These are phyloP conservation scores for Drechslera avenae DNA, from an alignment of 2,329 filamentous ascomycete species.

Conservation along the genomic window DNA sequence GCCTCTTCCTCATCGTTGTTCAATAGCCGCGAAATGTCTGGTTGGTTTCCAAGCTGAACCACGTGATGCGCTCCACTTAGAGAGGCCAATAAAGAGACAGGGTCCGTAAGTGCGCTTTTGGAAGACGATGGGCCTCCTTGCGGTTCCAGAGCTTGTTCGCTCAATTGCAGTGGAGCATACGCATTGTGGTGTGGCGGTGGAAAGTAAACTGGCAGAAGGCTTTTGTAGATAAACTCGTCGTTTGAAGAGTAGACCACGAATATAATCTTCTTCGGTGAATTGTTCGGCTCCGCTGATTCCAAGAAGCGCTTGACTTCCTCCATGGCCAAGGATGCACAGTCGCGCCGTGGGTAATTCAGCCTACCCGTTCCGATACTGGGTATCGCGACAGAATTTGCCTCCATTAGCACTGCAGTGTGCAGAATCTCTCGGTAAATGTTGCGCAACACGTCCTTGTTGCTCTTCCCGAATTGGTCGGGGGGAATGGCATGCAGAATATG, in stretches of 20 bases:
- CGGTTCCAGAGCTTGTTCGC: background rate
- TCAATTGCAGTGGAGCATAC: conserved; percentile 14
- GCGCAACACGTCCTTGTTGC: conserved; percentile 32
- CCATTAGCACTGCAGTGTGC: conserved; percentile 27
- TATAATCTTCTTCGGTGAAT: conserved; percentile 36
- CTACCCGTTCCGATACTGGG: conserved; percentile 41
- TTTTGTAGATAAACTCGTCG: conserved; percentile 41
- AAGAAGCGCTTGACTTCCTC: conserved; percentile 43
- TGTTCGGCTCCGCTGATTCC: conserved; percentile 26
- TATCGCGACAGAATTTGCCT: conserved; percentile 40
- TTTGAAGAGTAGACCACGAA: conserved; percentile 37
- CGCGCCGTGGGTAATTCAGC: conserved; percentile 35
- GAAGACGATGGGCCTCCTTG: background rate
- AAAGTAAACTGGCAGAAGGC: conserved; percentile 40
- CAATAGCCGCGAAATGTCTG: conserved; percentile 20
- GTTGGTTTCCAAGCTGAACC: conserved; percentile 28
- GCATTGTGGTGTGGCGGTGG: conserved; percentile 26
- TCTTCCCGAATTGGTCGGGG: conserved; percentile 28
- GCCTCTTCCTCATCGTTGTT: conserved; percentile 25
- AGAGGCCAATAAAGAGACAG: conserved; percentile 24
- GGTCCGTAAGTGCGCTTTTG: conserved; percentile 7
- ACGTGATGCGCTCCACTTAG: conserved; percentile 31
- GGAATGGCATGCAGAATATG: conserved; percentile 40
- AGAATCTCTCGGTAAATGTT: conserved; percentile 39
- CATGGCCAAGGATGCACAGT: conserved; percentile 39